A percentile compares a stretch with the other conserved stretches of the same genome.
These are phyloP conservation scores for Santalum album DNA, from an alignment of 164 flowering plant genomes.

Conservation along the genomic window DNA sequence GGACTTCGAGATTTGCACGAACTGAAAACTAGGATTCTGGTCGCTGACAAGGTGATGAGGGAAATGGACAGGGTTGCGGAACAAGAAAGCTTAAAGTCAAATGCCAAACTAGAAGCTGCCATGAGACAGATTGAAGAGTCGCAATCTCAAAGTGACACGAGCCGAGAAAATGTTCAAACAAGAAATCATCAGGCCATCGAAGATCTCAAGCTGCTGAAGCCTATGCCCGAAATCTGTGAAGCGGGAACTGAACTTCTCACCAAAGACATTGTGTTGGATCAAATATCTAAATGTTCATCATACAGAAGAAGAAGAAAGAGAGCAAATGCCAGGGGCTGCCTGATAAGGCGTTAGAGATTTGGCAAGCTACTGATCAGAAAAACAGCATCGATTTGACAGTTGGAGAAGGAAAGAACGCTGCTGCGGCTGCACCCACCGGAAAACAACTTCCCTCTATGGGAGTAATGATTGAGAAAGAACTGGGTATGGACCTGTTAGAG, in stretches of 20 bases:
- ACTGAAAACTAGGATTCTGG: constrained; percentile 24
- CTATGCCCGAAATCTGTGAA: constrained; percentile 21
- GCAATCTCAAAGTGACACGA: constrained; percentile 16
- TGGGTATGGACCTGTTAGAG: constrained; percentile 65
- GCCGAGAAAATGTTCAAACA: constrained; percentile 10
- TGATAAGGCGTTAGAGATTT: too few relatives aligned
- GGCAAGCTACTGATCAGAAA: too few relatives aligned
- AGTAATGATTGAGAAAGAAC: constrained; percentile 43
- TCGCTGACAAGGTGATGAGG: constrained; percentile 27
- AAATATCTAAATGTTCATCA: constrained; percentile 43
- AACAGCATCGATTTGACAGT: neutral
- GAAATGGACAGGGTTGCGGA: constrained; percentile 27
- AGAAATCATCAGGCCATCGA: neutral
- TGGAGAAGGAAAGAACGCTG: neutral
- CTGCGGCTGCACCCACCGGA: neutral
- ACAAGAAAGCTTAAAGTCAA: constrained; percentile 19
- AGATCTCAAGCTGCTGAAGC: constrained; percentile 12
- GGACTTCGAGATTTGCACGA: constrained; percentile 21
- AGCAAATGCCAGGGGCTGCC: constrained; percentile 16
- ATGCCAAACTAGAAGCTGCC: constrained; percentile 23
- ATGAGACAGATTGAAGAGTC: constrained; percentile 27
- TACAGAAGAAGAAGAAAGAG: constrained; percentile 33
- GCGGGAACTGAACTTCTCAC: constrained; percentile 27
- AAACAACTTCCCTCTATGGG: constrained; percentile 13
- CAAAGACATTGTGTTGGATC: constrained; percentile 64